These are phyloP conservation scores for Penicillium sp. DNA, from an alignment of 2,329 filamentous ascomycete genomes.

Conservation along the genomic window DNA sequence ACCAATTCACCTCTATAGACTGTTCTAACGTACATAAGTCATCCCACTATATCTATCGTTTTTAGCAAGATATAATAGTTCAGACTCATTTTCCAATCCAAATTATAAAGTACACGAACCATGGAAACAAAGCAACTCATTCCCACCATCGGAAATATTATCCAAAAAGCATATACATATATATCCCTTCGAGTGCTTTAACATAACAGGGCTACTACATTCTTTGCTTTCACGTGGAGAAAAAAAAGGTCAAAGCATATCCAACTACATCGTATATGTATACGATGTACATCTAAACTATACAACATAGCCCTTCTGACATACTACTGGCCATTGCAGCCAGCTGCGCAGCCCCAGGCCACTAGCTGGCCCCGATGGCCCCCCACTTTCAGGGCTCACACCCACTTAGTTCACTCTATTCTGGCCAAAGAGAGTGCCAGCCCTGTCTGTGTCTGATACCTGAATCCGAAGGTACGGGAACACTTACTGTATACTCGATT, in stretches of 20 bases:
- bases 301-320: neutral
- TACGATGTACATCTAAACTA: neutral
- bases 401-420: constrained; percentile 23
- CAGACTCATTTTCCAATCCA: neutral
- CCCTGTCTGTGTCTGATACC: constrained; percentile 18
- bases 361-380: neutral
- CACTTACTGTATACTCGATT: constrained; percentile 10
- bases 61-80: neutral
- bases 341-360: constrained; percentile 14
- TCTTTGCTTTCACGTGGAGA: neutral
- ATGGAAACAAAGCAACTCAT: neutral
- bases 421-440: constrained; percentile 21
- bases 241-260: neutral
- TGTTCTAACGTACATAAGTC: neutral
- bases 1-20: neutral
- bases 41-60: neutral
- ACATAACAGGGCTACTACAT: neutral
- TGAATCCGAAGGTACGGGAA: constrained; percentile 9
- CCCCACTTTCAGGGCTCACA: constrained; percentile 29
- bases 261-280: neutral
- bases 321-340: neutral
- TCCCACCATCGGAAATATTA: neutral
- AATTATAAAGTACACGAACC: neutral
- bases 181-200: neutral
- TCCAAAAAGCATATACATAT: neutral